Base-by-base conservation (phyloP, 257 asterid genomes). In the Orobanche coerulescens region DNA sequence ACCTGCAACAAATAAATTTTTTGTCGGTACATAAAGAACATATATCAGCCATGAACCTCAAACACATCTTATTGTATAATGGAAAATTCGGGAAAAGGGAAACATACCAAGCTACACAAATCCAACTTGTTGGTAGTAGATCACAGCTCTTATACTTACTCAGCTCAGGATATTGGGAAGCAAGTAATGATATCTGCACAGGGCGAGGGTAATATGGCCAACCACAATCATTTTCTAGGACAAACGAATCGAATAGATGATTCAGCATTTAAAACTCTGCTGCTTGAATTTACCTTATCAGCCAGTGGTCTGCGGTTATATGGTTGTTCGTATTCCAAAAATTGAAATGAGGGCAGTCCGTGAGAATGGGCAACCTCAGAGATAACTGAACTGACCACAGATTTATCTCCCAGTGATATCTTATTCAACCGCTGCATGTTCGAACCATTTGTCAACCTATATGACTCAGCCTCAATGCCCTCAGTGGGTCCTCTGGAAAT, bases 71-170 rank as follows among this genome's bases (percentile, higher is more conserved):
- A 24, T 61, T 56, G 37, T 60, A 61, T 34, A 25, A 60, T 34
- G 14, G 15, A 1, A 39, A 42, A 62, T 24, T 28, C 44, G 31
- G 24, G 47, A 39, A 28, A 13, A 55, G 3, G 20, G 65, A 19
- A 58, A 58, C 79, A 53, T 74, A 92, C 98, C 98, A 92, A 53
- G 98, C 98, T 33, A 92, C 83, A 50, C 78, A 79, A 48, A 92
- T 72, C 98, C 98, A 92, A 70, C 98, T 92, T 15, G 86, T 40
- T 5, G 95, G 95, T 46, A 78, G 88, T 19, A 92, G 71, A 82
- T 88, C 96, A 20, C 85, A 82, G 80, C 98, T 92, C 78, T 77
- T 78, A 71, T 28, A 78, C 30, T 64, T 82, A 67, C 58, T 71
- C 70, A 92, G 76, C 71, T 73, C 91, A 0, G 98, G 95, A 73